Evolutionary conservation across 1,284 basidiomycete genomes (phyloP).

Genomic region (Exobasidium cylindrosporum): DNA sequence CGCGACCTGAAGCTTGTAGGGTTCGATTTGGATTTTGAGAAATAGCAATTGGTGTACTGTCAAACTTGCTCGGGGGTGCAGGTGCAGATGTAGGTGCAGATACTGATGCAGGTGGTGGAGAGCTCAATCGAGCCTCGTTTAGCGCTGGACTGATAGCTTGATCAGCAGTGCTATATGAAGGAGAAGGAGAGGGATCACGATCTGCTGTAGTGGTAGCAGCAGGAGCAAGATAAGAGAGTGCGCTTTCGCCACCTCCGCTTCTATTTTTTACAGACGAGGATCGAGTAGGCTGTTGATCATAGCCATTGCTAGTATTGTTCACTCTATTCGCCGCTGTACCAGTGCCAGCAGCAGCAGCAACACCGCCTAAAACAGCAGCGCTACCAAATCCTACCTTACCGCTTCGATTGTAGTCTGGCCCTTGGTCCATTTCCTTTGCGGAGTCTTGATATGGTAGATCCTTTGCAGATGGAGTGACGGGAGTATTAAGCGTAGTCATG

Average conservation of each 20-base stretch:
- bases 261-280: no score
- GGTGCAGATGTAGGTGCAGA: neutral
- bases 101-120: neutral
- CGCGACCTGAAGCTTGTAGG: conserved; percentile 18
- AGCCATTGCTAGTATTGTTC: neutral
- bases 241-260: neutral
- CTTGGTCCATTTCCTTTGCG: neutral
- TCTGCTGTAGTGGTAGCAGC: neutral
- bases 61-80: neutral
- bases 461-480: neutral
- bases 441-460: neutral
- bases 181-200: neutral
- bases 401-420: neutral
- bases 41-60: neutral
- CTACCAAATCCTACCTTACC: neutral
- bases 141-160: neutral
- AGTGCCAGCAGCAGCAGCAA: conserved; percentile 10
- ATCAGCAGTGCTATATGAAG: neutral
- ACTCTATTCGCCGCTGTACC: neutral
- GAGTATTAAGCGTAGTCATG: conserved; percentile 5
- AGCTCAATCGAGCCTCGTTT: neutral
- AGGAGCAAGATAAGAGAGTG: neutral
- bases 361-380: neutral
- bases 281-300: neutral
- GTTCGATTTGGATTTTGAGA: neutral